Evolutionary conservation across 805 yeast species (phyloP), one percentile per base, ranked within the genome.

Genomic region (Priceomyces medius): DNA sequence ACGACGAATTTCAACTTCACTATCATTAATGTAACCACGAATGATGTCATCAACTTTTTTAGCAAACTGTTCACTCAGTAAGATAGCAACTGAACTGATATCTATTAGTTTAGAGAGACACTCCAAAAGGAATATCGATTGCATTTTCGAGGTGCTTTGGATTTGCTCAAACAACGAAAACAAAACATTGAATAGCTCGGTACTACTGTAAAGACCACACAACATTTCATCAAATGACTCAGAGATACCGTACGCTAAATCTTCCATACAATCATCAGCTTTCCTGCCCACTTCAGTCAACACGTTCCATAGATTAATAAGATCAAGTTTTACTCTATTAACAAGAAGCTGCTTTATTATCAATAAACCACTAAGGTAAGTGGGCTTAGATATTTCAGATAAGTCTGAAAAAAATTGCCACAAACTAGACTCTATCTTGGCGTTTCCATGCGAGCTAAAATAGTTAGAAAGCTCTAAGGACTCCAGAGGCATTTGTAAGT

Each of bases 1-100:
- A 41, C 71, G 60, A 35, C 80, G 56, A 14, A 73, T 47, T 16
- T 56, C 66, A 2, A 73, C 68, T 16, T 57, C 56, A 2, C 51
- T 53, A 39, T 66, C 60, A 24, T 51, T 49, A 20, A 73, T 44
- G 24, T 55, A 55, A 17, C 48, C 48, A 35, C 48, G 49, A 9
- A 73, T 43, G 2, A 48, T 50, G 4, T 54, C 43, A 47, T 71
- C 74, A n/a, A 73, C 43, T 7, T 45, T 44, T 10, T 16, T 8
- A 10, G 56, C 49, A 10, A 59, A 32, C 2, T 45, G 38, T 7
- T 55, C 58, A 31, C 45, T 44, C 5, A 65, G 38, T 3, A 46
- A 18, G 7, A 59, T 35, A 4, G 52, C 36, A 8, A 54, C 44
- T 2, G 59, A 47, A 20, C 48, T 54, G 31, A 42, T 37, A 1